Evolutionary conservation across 768 basidiomycete genomes (phyloP), one percentile per base, ranked within the genome.

Genomic region (Pulveroboletus sp.): DNA sequence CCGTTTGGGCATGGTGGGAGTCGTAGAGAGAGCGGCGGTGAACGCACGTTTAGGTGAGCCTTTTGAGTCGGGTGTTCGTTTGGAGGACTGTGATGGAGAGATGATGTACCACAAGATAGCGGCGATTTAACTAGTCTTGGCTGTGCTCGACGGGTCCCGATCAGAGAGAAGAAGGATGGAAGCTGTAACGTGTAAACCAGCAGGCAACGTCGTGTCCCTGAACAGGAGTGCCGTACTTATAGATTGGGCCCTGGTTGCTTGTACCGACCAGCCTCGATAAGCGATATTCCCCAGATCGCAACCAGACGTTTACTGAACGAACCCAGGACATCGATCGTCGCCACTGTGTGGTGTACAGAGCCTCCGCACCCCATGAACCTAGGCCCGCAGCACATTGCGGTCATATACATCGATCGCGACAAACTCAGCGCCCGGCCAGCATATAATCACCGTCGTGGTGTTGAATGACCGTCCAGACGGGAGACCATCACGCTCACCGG

Each of bases 1-100:
- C 13, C 76, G 75, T 56, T 76, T 75, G 1, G 71, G 70, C 76
- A 76, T 63, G 57, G 33, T 61, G 50, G 53, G 40, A 1, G 37
- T 53, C 8, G 44, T 9, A 9, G 27, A 39, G 43, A 35, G 11
- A 28, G 55, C 21, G 32, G 11, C 8, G 27, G 10, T 8, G n/a
- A n/a, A 1, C 21, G 32, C 8, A 33, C 32, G 32, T 35, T 45
- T 26, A 0, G n/a, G 26, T 13, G 26, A 33, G 30, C 14, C 38
- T 54, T 55, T 54, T 17, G 32, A 32, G 28, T 8, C 6, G 17
- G 30, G 32, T 14, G 7, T 32, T 31, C 26, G 6, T 18, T 46
- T 54, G 39, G 15, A 37, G 30, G n/a, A 24, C 47, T 11, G 49
- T 24, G 50, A 56, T 47, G 18, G 32, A 41, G 21, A 41, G 39